Conservation (phyloP, 306 rosid species). For the Cucurbita moschata region DNA sequence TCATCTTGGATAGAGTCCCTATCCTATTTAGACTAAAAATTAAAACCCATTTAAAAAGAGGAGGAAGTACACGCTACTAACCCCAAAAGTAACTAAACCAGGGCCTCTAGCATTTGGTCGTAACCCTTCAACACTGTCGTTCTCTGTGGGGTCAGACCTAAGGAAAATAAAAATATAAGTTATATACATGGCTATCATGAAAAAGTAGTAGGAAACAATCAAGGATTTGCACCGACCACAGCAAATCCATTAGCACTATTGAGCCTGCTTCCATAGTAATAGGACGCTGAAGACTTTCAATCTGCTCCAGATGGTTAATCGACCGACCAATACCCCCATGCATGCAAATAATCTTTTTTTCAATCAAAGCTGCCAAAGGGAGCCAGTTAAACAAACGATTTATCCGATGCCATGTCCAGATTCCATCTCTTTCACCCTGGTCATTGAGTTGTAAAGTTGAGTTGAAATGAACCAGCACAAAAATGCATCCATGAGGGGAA, state of each 20-base stretch:
- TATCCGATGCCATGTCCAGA: conserved; percentile 98
- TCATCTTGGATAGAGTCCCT: not conserved
- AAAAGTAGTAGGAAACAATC: conserved; percentile 10
- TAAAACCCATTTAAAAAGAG: not conserved
- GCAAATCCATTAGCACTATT: conserved; percentile 92
- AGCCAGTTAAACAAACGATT: conserved; percentile 98
- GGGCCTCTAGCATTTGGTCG: conserved; percentile 99
- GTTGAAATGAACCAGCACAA: not conserved
- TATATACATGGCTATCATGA: not conserved
- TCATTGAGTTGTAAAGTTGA: conserved; percentile 18
- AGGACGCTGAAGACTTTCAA: conserved; percentile 93
- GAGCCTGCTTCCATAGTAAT: conserved; percentile 99
- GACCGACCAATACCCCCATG: conserved; percentile 99
- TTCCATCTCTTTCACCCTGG: conserved; percentile 99
- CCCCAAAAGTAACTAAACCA: conserved; percentile 99
- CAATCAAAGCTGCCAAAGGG: conserved; percentile 90
- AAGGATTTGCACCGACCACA: conserved; percentile 51
- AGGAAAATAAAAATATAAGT: conserved; percentile 11
- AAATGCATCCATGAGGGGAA: too few relatives aligned
- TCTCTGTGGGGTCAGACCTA: conserved; percentile 99
- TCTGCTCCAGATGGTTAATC: conserved; percentile 91
- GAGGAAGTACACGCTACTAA: conserved; percentile 19
- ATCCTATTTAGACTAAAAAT: not conserved
- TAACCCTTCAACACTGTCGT: conserved; percentile 94
- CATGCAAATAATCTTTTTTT: conserved; percentile 96